phyloP scores from a whole-genome alignment of 2,329 filamentous ascomycete species.

The Alternaria rosae region DNA sequence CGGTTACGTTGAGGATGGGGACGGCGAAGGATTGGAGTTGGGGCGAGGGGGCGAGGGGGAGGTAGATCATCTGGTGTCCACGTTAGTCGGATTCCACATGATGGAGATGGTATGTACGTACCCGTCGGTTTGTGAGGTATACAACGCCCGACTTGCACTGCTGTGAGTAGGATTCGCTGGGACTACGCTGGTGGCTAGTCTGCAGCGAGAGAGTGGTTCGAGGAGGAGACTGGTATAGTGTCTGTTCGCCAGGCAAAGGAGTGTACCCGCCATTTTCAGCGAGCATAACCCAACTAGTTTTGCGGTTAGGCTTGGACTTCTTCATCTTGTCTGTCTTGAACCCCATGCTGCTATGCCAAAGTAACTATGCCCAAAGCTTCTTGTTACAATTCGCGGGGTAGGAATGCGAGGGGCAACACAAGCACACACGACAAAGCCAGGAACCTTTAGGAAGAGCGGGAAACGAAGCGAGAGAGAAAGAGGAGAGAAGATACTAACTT shows the following conservation, averaged over 20 bases:
- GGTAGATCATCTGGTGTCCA: conserved; percentile 77
- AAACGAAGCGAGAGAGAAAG: conserved; percentile 9
- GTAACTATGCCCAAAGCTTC: conserved; percentile 6
- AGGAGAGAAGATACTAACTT: conserved; percentile 44
- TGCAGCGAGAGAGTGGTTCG: conserved; percentile 80
- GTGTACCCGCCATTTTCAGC: conserved; percentile 76
- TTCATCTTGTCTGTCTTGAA: conserved; percentile 24
- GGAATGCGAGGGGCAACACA: conserved; percentile 9
- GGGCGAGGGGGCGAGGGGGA: conserved; percentile 73
- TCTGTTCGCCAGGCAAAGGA: conserved; percentile 82
- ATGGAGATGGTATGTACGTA: conserved; percentile 51
- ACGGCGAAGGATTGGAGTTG: conserved; percentile 86
- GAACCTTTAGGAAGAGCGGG: not conserved
- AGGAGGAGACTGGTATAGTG: conserved; percentile 79
- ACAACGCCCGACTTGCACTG: conserved; percentile 78
- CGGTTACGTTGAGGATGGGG: conserved; percentile 85
- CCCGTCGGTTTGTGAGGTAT: conserved; percentile 85
- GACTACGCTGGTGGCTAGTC: conserved; percentile 70
- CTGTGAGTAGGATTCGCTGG: conserved; percentile 69
- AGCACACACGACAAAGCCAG: not conserved
- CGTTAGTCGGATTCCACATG: conserved; percentile 9
- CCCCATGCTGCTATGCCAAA: conserved; percentile 8
- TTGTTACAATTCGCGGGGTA: conserved; percentile 14
- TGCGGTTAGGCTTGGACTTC: conserved; percentile 43
- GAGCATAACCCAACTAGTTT: conserved; percentile 88